A percentile compares a stretch with the other conserved stretches of the same genome.
These are phyloP conservation scores for Russula griseocarnosa DNA, from an alignment of 768 basidiomycete genomes.

Conservation along the genomic window DNA sequence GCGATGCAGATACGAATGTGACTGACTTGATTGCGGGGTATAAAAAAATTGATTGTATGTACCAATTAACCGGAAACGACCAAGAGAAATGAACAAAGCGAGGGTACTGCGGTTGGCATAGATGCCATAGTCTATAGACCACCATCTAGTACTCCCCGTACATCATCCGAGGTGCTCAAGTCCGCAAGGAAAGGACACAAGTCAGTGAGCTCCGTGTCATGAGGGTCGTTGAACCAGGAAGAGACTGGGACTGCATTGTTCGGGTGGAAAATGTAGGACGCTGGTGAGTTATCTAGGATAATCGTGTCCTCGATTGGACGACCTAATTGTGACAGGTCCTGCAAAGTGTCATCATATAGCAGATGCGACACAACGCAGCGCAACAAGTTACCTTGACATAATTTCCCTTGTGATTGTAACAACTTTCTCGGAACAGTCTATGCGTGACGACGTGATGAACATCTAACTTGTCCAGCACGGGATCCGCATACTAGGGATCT, in stretches of 20 bases:
- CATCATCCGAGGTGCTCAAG: slow-evolving; percentile 78
- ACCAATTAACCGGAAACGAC: slow-evolving; percentile 29
- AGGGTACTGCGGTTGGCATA: slow-evolving; percentile 17
- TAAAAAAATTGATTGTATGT: slow-evolving; percentile 30
- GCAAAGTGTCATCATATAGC: slow-evolving; percentile 3
- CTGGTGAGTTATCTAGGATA: slow-evolving; percentile 98
- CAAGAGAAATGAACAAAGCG: slow-evolving; percentile 22
- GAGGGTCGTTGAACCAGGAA: slow-evolving; percentile 99
- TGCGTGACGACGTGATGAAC: slow-evolving; percentile 89
- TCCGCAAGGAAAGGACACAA: slow-evolving; percentile 92
- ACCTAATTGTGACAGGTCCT: slow-evolving; percentile 97
- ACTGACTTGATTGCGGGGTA: slow-evolving; percentile 30
- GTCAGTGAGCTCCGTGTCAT: slow-evolving; percentile 96
- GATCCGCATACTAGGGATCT: slow-evolving; percentile 85
- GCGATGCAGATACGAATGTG: slow-evolving; percentile 27
- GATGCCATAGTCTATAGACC: slow-evolving; percentile 48
- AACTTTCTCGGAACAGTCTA: slow-evolving; percentile 94
- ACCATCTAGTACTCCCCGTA: slow-evolving; percentile 87
- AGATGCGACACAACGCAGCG: not conserved
- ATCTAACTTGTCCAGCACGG: slow-evolving; percentile 96
- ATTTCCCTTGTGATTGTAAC: slow-evolving; percentile 98
- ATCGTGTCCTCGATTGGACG: slow-evolving; percentile 91
- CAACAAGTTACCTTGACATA: slow-evolving; percentile 80
- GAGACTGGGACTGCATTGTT: slow-evolving; percentile 99
- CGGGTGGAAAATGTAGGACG: slow-evolving; percentile 98